Conservation (phyloP, 495 filamentous ascomycete species). For the Neurospora sp. region DNA sequence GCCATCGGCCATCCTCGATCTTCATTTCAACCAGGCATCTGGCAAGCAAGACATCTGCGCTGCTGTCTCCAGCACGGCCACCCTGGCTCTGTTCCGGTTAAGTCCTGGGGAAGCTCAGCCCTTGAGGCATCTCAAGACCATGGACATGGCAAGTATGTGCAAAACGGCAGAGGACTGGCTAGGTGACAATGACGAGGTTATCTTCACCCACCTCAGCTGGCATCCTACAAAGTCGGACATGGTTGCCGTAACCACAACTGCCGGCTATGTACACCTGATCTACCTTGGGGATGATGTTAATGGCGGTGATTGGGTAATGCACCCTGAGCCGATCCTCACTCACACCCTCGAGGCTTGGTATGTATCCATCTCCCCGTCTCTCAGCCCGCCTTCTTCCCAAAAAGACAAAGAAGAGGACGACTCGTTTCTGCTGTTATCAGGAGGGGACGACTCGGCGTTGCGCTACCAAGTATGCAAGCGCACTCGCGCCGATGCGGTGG, state of each 20-base stretch:
- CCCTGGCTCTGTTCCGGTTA: constrained; percentile 52
- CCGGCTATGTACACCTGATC: constrained; percentile 49
- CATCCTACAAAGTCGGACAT: constrained; percentile 39
- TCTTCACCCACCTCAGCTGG: constrained; percentile 67
- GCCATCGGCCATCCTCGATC: constrained; percentile 69
- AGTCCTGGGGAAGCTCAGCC: constrained; percentile 13
- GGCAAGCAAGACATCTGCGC: constrained; percentile 45
- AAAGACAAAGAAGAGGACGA: background rate
- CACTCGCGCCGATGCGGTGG: constrained; percentile 1
- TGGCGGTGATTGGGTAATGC: constrained; percentile 14
- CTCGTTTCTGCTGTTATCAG: constrained; percentile 42
- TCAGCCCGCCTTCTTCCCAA: background rate
- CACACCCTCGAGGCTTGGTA: constrained; percentile 59
- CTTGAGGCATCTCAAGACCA: constrained; percentile 23
- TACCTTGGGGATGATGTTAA: constrained; percentile 9
- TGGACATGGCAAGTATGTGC: constrained; percentile 14
- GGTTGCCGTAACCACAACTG: constrained; percentile 60
- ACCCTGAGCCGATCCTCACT: constrained; percentile 22
- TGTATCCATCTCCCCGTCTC: constrained; percentile 38
- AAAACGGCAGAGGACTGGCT: constrained; percentile 3
- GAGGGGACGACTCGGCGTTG: constrained; percentile 57
- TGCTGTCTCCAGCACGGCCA: constrained; percentile 63
- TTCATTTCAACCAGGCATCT: constrained; percentile 60
- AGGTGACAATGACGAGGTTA: constrained; percentile 25
- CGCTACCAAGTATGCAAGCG: constrained; percentile 19